Evolutionary conservation across 371 early-diverging fungal species (phyloP).

Genomic region (Blakeslea trispora): DNA sequence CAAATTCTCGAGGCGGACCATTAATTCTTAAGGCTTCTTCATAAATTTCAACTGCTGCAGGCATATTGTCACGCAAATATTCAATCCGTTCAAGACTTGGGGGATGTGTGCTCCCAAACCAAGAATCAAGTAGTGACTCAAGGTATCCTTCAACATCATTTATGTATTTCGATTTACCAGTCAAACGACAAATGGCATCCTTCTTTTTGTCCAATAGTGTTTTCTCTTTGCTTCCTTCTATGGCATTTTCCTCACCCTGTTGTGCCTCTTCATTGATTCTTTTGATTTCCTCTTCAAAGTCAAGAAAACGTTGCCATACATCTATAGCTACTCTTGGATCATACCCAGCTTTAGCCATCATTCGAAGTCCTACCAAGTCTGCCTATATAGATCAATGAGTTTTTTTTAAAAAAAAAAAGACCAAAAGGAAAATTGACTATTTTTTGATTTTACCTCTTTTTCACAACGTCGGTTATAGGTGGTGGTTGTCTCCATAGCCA

Average conservation of each 20-base stretch:
- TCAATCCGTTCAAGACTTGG: constrained; percentile 46
- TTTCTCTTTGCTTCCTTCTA: background rate
- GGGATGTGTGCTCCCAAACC: constrained; percentile 57
- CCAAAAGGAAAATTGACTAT: background rate
- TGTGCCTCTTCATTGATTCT: too few relatives aligned
- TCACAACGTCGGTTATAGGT: constrained; percentile 47
- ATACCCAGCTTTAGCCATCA: constrained; percentile 59
- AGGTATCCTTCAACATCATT: constrained; percentile 27
- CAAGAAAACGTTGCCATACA: constrained; percentile 52
- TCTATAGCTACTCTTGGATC: constrained; percentile 50
- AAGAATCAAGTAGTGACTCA: constrained; percentile 27
- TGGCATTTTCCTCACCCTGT: background rate
- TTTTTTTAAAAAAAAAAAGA: background rate
- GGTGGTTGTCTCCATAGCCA: constrained; percentile 37
- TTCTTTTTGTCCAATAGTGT: constrained; percentile 5
- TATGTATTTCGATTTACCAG: background rate
- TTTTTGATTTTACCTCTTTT: constrained; percentile 32
- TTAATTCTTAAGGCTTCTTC: constrained; percentile 38
- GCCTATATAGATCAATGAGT: too few relatives aligned
- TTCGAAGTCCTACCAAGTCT: constrained; percentile 48
- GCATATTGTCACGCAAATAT: constrained; percentile 49
- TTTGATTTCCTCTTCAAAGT: constrained; percentile 31
- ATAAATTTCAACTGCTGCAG: constrained; percentile 40
- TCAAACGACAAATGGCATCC: constrained; percentile 5
- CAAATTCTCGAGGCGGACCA: constrained; percentile 32